Evolutionary conservation across 1,284 basidiomycete species (phyloP), one percentile per base, ranked within the genome.

Genomic region (Schizophyllum amplum): DNA sequence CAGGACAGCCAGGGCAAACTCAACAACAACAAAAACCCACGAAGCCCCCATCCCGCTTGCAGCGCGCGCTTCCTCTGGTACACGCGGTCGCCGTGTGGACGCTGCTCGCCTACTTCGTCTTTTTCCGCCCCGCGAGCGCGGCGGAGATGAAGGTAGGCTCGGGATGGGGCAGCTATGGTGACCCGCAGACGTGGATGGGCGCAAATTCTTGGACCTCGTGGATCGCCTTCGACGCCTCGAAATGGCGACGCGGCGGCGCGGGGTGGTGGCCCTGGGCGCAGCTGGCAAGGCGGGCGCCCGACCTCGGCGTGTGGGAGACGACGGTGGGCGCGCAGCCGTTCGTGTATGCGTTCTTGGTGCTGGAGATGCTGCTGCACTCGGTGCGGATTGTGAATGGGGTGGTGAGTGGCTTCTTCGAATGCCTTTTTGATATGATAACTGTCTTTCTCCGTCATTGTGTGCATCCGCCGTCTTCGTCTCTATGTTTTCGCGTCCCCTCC

Each of bases 311-410:
- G 9, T 50, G 48, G 48, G 21, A 50, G 22, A 64, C 85, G 87
- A 63, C 65, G 11, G 33, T 42, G 13, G 33, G 33, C 7, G 26
- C 55, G 9, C 61, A 90, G 87, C 83, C 86, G 0, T 89, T 91
- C 73, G 87, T 90, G 68, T 88, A 84, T 83, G 84, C 80, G 17
- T 90, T 91, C 61, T 79, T 81, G 47, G 85, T 87, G 1, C 66
- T 90, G 4, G 79, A 90, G 61, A 74, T 90, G 20, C 75, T 76
- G 13, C 64, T 91, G 52, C 86, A 90, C 62, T 87, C 87, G 15
- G 66, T 84, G 62, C 80, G 83, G 56, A 81, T 90, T 69, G 83
- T 87, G 64, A 78, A 76, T 17, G 81, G 82, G 60, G 77, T 84
- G 57, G 87, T 89, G 64, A 65, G 86, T 78, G 5, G 53, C 17